Conservation (phyloP, 225 moss, liverwort and hornwort species). For the Sphagnum tenellum region DNA sequence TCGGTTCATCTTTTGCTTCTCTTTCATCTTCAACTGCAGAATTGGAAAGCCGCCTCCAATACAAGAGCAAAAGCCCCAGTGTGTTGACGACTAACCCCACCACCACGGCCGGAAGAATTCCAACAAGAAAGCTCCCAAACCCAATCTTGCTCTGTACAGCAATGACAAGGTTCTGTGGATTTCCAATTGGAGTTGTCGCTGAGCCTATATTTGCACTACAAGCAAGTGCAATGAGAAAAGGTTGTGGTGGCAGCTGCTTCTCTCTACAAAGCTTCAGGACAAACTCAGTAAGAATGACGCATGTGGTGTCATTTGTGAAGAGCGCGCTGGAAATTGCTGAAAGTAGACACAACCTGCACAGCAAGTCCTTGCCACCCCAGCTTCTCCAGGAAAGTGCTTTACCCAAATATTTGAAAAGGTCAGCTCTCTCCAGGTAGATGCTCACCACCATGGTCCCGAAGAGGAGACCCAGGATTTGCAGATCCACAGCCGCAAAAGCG, state of each 20-base stretch:
- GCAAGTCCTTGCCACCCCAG: constrained; percentile 55
- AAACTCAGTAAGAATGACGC: constrained; percentile 71
- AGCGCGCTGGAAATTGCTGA: constrained; percentile 76
- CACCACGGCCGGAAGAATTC: constrained; percentile 55
- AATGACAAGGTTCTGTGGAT: constrained; percentile 91
- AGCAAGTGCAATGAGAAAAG: constrained; percentile 73
- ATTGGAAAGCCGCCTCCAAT: constrained; percentile 26
- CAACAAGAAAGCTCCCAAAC: constrained; percentile 63
- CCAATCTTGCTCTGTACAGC: constrained; percentile 57
- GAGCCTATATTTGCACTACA: constrained; percentile 91
- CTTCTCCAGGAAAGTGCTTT: constrained; percentile 50
- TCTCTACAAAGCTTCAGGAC: constrained; percentile 60
- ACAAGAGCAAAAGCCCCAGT: constrained; percentile 36
- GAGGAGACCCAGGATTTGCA: constrained; percentile 65
- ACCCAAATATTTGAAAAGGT: constrained; percentile 49
- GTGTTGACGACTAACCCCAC: constrained; percentile 65
- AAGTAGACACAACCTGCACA: constrained; percentile 55
- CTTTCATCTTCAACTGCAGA: constrained; percentile 1
- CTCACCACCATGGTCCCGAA: constrained; percentile 90
- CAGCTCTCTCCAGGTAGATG: constrained; percentile 51
- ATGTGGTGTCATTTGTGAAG: constrained; percentile 89
- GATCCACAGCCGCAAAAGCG: constrained; percentile 64
- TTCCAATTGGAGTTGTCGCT: constrained; percentile 73
- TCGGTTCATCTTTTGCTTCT: too few relatives aligned
- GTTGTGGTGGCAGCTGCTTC: constrained; percentile 37